phyloP scores from a whole-genome alignment of 106 monocot genomes.

The Phalaenopsis aphrodite region DNA sequence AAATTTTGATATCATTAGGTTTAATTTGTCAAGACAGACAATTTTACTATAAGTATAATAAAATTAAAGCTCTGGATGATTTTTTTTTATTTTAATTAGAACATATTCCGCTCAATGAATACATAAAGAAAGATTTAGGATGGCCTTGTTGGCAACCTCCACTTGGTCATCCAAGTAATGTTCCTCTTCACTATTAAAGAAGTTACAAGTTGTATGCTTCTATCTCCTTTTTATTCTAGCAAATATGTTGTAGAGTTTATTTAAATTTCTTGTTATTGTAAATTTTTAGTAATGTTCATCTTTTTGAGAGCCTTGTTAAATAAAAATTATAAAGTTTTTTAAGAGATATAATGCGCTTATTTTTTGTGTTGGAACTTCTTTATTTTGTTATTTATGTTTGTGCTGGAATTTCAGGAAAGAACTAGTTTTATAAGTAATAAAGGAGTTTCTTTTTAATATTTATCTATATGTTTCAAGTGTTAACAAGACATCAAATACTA shows the following conservation, averaged over 20 bases:
- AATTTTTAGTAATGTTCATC: neutral
- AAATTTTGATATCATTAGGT: no score
- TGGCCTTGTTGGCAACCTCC: no score
- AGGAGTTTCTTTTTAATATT: neutral
- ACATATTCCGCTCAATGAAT: no score
- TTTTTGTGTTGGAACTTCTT: neutral
- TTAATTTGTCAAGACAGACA: no score
- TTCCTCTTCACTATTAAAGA: neutral
- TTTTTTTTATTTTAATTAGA: no score
- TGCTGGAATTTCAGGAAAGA: no score
- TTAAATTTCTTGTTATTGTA: neutral
- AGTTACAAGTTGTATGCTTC: neutral
- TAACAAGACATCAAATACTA: neutral
- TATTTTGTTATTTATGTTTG: neutral
- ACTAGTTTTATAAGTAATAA: neutral
- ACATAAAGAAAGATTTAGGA: no score
- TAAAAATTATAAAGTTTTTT: neutral
- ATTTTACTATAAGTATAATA: no score
- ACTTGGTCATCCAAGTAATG: neutral
- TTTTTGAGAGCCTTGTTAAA: neutral
- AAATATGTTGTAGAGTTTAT: neutral
- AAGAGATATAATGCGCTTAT: neutral
- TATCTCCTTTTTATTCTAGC: neutral
- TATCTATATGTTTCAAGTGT: neutral
- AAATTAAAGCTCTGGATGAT: no score